Conservation (phyloP, 2,329 filamentous ascomycete genomes). For the Colletotrichum trifolii region DNA sequence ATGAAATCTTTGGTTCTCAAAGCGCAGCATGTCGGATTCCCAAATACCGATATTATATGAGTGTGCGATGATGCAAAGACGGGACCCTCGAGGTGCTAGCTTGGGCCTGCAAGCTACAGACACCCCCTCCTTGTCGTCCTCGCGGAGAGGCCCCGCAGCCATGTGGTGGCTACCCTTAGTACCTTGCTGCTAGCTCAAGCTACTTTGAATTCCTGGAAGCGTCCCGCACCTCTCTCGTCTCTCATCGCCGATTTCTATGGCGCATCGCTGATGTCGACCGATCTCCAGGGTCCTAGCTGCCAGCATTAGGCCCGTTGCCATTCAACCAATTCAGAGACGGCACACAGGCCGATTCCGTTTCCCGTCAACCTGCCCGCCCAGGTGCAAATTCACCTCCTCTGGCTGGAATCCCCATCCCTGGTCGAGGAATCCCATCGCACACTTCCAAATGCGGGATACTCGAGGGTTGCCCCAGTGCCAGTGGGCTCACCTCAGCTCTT, state of each 20-base stretch:
- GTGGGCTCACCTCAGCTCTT: neutral
- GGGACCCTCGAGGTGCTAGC: too few relatives aligned
- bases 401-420: conserved; percentile 17
- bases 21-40: too few relatives aligned
- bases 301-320: neutral
- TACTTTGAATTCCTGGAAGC: too few relatives aligned
- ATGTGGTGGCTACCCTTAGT: conserved; percentile 18
- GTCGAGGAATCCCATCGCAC: conserved; percentile 19
- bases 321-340: conserved; percentile 27
- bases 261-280: conserved; percentile 28
- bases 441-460: conserved; percentile 8
- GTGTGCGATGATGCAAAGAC: too few relatives aligned
- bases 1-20: too few relatives aligned
- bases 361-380: conserved; percentile 17
- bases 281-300: conserved; percentile 35
- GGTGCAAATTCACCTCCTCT: neutral
- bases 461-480: too few relatives aligned
- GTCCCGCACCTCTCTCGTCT: conserved; percentile 1
- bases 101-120: too few relatives aligned
- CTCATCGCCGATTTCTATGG: conserved; percentile 35
- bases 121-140: too few relatives aligned
- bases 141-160: conserved; percentile 11
- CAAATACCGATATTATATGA: too few relatives aligned
- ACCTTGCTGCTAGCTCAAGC: too few relatives aligned
- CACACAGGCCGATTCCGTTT: conserved; percentile 30